phyloP scores from a whole-genome alignment of 345 rosid species.

The Adansonia digitata region DNA sequence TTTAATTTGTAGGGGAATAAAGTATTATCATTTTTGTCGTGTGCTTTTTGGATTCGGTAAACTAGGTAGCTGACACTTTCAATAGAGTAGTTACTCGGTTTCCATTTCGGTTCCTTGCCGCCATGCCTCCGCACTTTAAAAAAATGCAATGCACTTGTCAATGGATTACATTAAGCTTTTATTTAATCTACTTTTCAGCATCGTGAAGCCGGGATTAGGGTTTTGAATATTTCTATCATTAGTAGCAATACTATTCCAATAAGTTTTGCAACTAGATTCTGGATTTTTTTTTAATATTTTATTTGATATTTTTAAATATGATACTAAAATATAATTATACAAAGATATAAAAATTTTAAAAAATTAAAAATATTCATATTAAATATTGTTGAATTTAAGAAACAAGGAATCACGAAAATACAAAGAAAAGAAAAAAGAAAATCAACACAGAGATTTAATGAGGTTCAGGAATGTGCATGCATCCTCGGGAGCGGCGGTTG shows the following conservation, averaged over 20 bases:
- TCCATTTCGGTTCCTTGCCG: slow-evolving; percentile 13
- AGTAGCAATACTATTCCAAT: background rate
- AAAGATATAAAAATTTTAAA: no score
- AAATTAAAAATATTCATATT: no score
- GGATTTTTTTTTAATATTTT: slow-evolving; percentile 5
- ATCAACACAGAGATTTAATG: no score
- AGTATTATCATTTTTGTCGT: background rate
- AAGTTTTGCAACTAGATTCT: slow-evolving; percentile 15
- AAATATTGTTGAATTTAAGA: no score
- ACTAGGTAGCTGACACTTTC: slow-evolving; percentile 23
- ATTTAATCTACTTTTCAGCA: background rate
- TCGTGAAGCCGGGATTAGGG: background rate
- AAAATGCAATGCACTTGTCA: slow-evolving; percentile 1
- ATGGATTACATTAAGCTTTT: background rate
- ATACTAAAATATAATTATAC: no score
- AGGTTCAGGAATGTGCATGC: no score
- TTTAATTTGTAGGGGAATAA: background rate
- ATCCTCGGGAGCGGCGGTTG: no score
- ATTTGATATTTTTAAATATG: no score
- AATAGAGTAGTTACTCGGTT: slow-evolving; percentile 26
- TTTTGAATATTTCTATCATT: background rate
- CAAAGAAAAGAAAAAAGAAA: no score
- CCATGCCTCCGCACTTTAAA: background rate
- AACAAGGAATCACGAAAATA: no score
- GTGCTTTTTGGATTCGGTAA: slow-evolving; percentile 23